phyloP scores from a whole-genome alignment of 805 yeast species.

The Metschnikowia amazonensis region DNA sequence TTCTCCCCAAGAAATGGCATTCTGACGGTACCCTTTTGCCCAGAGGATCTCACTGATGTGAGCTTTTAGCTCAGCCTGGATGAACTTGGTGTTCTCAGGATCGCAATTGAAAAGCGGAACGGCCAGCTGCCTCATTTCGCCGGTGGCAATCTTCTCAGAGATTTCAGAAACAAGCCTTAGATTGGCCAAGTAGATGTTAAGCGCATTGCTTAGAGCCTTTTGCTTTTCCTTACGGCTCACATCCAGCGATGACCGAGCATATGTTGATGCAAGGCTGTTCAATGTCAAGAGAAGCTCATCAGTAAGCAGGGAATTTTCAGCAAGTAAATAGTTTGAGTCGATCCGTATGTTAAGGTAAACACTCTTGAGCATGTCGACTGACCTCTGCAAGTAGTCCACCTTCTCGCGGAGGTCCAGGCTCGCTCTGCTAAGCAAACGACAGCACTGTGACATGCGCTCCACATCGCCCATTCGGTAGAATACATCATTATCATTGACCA shows the following conservation, averaged over 20 bases:
- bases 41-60: slow-evolving; percentile 42
- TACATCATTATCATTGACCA: slow-evolving; percentile 35
- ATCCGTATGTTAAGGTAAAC: slow-evolving; percentile 27
- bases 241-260: slow-evolving; percentile 18
- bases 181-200: slow-evolving; percentile 37
- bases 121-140: slow-evolving; percentile 22
- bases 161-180: slow-evolving; percentile 25
- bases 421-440: slow-evolving; percentile 33
- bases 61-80: slow-evolving; percentile 32
- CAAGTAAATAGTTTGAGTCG: slow-evolving; percentile 25
- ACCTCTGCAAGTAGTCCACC: slow-evolving; percentile 26
- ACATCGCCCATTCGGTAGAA: slow-evolving; percentile 39
- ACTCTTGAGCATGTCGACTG: slow-evolving; percentile 30
- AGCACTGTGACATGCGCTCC: slow-evolving; percentile 38
- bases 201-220: slow-evolving; percentile 22
- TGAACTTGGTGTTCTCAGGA: slow-evolving; percentile 24
- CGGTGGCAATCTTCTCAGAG: slow-evolving; percentile 16
- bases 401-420: slow-evolving; percentile 19
- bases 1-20: slow-evolving; percentile 41
- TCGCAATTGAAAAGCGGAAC: slow-evolving; percentile 38
- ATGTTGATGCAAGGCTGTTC: slow-evolving; percentile 32
- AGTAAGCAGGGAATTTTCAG: slow-evolving; percentile 27
- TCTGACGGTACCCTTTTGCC: slow-evolving; percentile 36
- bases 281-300: slow-evolving; percentile 35
- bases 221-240: slow-evolving; percentile 11